Evolutionary conservation across 768 basidiomycete species (phyloP), one percentile per base, ranked within the genome.

Genomic region (Mycena belliarum): DNA sequence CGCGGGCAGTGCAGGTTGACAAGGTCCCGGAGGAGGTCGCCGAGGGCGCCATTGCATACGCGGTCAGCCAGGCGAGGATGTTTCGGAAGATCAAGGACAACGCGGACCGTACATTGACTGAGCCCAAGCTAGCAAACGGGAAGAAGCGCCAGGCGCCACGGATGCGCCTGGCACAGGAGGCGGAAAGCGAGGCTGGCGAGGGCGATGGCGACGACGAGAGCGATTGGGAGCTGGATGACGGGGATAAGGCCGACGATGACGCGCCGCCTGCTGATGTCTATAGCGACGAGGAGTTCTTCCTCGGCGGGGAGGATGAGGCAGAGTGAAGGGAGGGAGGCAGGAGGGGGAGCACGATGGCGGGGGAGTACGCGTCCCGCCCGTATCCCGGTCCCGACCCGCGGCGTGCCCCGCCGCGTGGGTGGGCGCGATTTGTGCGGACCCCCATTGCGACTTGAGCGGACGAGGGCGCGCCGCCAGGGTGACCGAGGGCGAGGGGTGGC

Each of bases 21-120:
- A 23, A 6, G 26, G n/a, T 48, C 10, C 6, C 12, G 5, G 45
- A 16, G 12, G 24, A 12, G 5, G 15, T 23, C 23, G 45, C 54
- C 1, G 23, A 55, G 35, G 54, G 54, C 2, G 45, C 24, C 11
- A 28, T 55, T 25, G 54, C 54, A 32, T 55, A 55, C 28, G 46
- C 54, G 3, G 11, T 29, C 2, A 25, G 28, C 14, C 54, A 55
- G 15, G 54, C 46, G 16, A 23, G 11, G 14, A 28, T 55, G 24
- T 55, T 23, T 37, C 54, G 54, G 3, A 28, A 18, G 23, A 28
- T 55, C 2, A 38, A 41, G 25, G 11, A 1, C 11, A 6, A 32
- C 4, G 45, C 54, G 20, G 21, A 26, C 16, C 16, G 28, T 15
- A 55, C 46, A 9, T 16, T 44, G 15, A 48, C 45, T 26, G 45